A percentile compares a stretch with the other conserved stretches of the same genome.
Evolutionary conservation across 805 yeast species (phyloP).

Genomic region (Ogataea nakhonphanomensis): DNA sequence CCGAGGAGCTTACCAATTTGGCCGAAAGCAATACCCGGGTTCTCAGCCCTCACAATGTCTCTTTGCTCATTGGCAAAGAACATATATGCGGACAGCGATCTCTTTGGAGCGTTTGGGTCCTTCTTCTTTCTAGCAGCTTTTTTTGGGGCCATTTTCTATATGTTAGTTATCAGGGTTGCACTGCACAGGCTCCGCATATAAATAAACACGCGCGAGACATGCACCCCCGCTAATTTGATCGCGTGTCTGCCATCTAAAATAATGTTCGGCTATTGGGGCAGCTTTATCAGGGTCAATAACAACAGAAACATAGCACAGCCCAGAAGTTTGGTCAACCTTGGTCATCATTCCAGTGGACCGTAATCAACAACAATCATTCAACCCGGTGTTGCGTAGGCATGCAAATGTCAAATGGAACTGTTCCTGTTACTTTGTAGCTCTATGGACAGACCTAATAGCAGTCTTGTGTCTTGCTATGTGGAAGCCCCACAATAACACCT

Average conservation of each 20-base stretch:
- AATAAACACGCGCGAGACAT: conserved; percentile 5
- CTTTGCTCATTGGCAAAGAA: conserved; percentile 97
- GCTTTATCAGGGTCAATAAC: conserved; percentile 7
- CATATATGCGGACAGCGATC: conserved; percentile 97
- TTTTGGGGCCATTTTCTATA: conserved; percentile 27
- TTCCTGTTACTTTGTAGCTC: background rate
- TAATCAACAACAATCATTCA: background rate
- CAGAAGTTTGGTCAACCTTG: background rate
- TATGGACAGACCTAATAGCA: background rate
- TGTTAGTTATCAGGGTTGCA: conserved; percentile 7
- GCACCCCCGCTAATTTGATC: background rate
- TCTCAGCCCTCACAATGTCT: conserved; percentile 91
- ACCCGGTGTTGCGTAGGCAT: too few species aligned
- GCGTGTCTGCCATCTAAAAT: background rate
- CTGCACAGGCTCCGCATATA: conserved; percentile 3
- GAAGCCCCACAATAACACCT: background rate
- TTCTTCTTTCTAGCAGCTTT: conserved; percentile 37
- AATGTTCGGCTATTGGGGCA: conserved; percentile 3
- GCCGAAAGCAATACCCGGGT: conserved; percentile 94
- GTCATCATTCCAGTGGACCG: background rate
- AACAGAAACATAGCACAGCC: conserved; percentile 6
- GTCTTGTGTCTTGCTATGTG: too few species aligned
- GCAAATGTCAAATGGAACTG: too few species aligned
- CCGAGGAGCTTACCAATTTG: conserved; percentile 95
- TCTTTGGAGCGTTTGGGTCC: conserved; percentile 99